Evolutionary conservation across 2,329 filamentous ascomycete species (phyloP).

Genomic region (Colletotrichum musae): DNA sequence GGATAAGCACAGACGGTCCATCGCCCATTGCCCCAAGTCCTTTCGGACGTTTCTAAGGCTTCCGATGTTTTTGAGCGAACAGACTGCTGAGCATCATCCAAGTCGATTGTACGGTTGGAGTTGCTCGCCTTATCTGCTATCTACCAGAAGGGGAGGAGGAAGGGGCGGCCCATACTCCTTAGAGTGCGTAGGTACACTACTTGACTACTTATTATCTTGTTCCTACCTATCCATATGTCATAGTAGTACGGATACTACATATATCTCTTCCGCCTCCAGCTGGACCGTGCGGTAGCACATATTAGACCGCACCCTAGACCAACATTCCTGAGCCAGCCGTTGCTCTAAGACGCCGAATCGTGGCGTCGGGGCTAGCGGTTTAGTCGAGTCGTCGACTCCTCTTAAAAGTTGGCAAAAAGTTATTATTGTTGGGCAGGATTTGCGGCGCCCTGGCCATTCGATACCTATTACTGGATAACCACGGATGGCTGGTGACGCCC

Average conservation of each 20-base stretch:
- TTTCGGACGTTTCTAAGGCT: background rate
- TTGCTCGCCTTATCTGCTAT: too few relatives aligned
- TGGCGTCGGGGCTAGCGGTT: conserved; percentile 17
- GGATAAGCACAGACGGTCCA: conserved; percentile 32
- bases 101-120: background rate
- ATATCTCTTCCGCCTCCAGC: conserved; percentile 9
- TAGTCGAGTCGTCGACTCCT: conserved; percentile 18
- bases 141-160: too few relatives aligned
- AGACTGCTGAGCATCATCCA: background rate
- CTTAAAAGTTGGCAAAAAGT: background rate
- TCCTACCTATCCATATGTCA: too few relatives aligned
- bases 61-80: background rate
- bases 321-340: conserved; percentile 30
- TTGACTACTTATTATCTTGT: too few relatives aligned
- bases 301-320: conserved; percentile 14
- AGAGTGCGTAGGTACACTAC: too few relatives aligned
- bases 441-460: conserved; percentile 10
- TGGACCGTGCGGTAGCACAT: conserved; percentile 6
- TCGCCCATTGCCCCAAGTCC: conserved; percentile 19
- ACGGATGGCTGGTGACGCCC: background rate
- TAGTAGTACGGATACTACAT: background rate
- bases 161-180: too few relatives aligned
- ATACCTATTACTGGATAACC: too few relatives aligned
- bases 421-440: conserved; percentile 21
- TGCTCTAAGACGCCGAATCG: conserved; percentile 14